phyloP scores from a whole-genome alignment of 2,329 filamentous ascomycete species.

The Aspergillus neotritici region DNA sequence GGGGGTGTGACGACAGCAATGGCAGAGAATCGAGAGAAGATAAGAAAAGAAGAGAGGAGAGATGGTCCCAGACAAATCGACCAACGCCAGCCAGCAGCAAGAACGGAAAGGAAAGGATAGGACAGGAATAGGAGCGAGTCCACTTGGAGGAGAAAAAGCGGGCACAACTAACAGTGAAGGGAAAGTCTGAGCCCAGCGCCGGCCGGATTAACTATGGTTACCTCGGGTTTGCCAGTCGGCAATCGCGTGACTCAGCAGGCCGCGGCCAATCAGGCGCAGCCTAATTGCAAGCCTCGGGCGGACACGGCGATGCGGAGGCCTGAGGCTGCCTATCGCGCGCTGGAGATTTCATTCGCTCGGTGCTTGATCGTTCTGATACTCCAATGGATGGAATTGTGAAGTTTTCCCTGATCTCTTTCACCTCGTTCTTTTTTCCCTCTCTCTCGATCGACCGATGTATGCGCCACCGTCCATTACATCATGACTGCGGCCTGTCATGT shows the following conservation, averaged over 20 bases:
- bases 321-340: background rate
- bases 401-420: too few species aligned
- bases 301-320: constrained; percentile 23
- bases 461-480: too few species aligned
- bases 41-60: constrained; percentile 8
- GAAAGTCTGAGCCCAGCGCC: too few species aligned
- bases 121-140: constrained; percentile 5
- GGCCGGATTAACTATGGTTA: constrained; percentile 14
- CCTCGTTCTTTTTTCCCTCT: too few species aligned
- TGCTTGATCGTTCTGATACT: too few species aligned
- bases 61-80: background rate
- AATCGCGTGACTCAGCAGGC: constrained; percentile 26
- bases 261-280: constrained; percentile 24
- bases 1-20: background rate
- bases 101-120: constrained; percentile 7
- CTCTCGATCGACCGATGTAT: too few species aligned
- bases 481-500: too few species aligned
- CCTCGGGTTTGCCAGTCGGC: constrained; percentile 34
- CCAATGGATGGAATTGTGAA: too few species aligned
- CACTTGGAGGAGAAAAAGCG: constrained; percentile 4
- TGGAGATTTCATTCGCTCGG: too few species aligned
- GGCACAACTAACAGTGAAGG: too few species aligned
- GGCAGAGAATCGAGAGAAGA: constrained; percentile 3
- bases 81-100: background rate
- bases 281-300: constrained; percentile 38